phyloP scores from a whole-genome alignment of 2,329 filamentous ascomycete genomes.

The Alternaria consortialis region DNA sequence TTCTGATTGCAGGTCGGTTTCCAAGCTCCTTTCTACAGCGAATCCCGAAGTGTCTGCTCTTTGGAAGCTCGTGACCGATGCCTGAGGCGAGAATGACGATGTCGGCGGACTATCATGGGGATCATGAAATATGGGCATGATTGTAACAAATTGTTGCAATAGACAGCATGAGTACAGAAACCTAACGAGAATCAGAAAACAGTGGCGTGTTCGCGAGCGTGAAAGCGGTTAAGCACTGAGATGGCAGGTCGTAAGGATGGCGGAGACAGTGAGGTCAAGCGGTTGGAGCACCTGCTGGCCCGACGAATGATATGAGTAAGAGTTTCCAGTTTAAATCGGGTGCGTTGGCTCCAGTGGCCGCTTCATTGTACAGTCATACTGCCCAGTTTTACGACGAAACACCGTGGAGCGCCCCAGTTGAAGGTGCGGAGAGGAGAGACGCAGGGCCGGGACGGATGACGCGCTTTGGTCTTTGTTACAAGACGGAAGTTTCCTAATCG shows the following conservation, averaged over 20 bases:
- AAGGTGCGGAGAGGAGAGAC: constrained; percentile 33
- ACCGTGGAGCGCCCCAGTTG: constrained; percentile 25
- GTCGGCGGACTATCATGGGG: constrained; percentile 39
- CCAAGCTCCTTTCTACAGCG: constrained; percentile 16
- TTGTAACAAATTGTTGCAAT: constrained; percentile 25
- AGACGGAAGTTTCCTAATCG: constrained; percentile 37
- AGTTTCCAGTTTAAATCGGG: constrained; percentile 35
- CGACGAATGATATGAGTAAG: constrained; percentile 41
- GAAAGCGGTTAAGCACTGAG: constrained; percentile 29
- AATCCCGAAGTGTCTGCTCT: constrained; percentile 25
- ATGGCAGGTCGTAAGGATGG: constrained; percentile 30
- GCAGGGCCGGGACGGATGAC: constrained; percentile 39
- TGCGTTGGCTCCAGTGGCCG: constrained; percentile 49
- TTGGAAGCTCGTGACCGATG: constrained; percentile 23
- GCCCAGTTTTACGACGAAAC: constrained; percentile 33
- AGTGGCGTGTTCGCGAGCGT: constrained; percentile 20
- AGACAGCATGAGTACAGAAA: constrained; percentile 38
- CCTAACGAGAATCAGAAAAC: constrained; percentile 9
- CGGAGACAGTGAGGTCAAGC: constrained; percentile 38
- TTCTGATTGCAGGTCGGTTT: constrained; percentile 18
- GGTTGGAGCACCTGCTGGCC: constrained; percentile 46
- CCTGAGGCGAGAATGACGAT: constrained; percentile 26
- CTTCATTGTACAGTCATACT: constrained; percentile 28
- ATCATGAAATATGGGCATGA: constrained; percentile 54
- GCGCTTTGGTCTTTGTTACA: constrained; percentile 33